Base-by-base conservation (phyloP, 768 basidiomycete species). In the Boletus rubroflammeus region DNA sequence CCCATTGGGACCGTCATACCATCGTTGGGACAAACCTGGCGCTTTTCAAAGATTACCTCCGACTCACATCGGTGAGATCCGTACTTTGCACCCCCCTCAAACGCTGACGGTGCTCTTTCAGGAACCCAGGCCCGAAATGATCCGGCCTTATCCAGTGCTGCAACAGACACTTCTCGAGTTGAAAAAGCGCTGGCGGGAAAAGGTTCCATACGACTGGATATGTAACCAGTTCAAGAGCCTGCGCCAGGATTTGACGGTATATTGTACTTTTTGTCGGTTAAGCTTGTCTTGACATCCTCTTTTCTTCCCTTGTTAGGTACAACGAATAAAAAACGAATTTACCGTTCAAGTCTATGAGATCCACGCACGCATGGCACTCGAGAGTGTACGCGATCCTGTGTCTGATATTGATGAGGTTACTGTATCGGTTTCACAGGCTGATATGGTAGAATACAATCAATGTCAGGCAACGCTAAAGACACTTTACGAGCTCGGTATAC, bases 371-470 rank as follows among this genome's bases (percentile, higher is more conserved):
- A 96, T 98, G 78, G 97, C 97, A 41, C 77, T 99, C 38, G 92
- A 95, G 80, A 86, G 84, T 63, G 93, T 93, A 72, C 54, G 84
- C 73, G 5, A 17, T 56, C 42, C 41, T 54, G 32, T 23, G 39
- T 47, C 28, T 17, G 35, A 26, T 32, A 10, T 47, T 26, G 50
- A 43, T 42, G 31, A 35, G 47, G 59, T 65, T 47, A 40, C 58
- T 64, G 56, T 57, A 56, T 53, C 19, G 52, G 51, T 61, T 57
- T 60, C 42, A 29, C 72, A 99, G 96, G 83, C 80, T 66, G 97
- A 99, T 71, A 90, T 99, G 80, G 94, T 97, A 60, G 97, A 99
- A 81, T 98, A 96, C 69, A 98, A 97, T 71, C 91, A 95, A 72
- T 99, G 97, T 73, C 94, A 98, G 71, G 88, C 89, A 29, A 88